Base-by-base conservation (phyloP, 192 early-diverging fungal species). In the Gryganskiella cystojenkinii region DNA sequence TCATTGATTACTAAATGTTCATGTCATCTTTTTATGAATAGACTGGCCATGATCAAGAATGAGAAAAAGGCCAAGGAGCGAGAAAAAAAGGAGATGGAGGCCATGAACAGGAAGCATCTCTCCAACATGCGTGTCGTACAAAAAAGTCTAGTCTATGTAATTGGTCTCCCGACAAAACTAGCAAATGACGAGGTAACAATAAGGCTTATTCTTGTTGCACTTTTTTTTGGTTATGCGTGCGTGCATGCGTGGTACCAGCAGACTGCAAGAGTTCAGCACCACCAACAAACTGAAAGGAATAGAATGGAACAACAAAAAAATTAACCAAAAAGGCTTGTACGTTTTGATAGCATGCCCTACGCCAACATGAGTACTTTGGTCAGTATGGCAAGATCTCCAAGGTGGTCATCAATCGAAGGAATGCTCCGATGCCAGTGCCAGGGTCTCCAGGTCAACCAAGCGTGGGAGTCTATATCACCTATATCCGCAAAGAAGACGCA, bases 121-220 rank as follows among this genome's bases (percentile, higher is more conserved):
- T 86, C 94, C 24, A 98, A 95, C 76, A 95, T 94, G 71, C 79
- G 97, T 33, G 96, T 99, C 0, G 95, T 98, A 7, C 98, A 98
- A 80, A 98, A 97, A 83, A 98, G 96, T 68, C 84, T 99, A 24
- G 95, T 99, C 11, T 99, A 99, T 79, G 96, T 99, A 10, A 93
- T 98, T 64, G 96, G 96, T 15, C 72, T 99, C 28, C 94, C 94
- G 25, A 69, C 92, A 19, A 95, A 91, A 63, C 80, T 95, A 30
- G 92, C 92, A 15, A 93, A 88, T 1, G 98, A 99, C 64, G 97
- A 99, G 82, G 92, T 94, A 81, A 46, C 15, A 24, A 13, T 14
- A 9, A 63, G 15, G 19, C 22, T 15, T 73, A 22, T 33, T 52
- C 46, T 44, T 64, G 9, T 47, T 15, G 56, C 44, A 1, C 15